Percentiles rank a stretch among this genome's conserved stretches.
Conservation (phyloP, 2,329 filamentous ascomycete species). For the Rosellinia necatrix region DNA sequence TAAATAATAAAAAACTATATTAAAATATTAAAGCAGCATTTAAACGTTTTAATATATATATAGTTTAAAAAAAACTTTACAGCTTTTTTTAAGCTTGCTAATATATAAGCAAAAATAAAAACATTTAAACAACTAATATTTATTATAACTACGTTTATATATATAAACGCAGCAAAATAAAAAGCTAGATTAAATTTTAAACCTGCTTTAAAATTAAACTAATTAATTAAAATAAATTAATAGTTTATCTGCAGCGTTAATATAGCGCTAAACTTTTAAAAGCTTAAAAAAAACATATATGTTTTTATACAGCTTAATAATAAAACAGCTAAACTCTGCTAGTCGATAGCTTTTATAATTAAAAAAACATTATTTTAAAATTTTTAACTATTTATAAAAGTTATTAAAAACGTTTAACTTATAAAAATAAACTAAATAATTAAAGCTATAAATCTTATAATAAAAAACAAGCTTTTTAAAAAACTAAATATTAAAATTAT, state of each 20-base stretch:
- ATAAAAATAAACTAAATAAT: conserved; percentile 7
- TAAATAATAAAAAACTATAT: conserved; percentile 5
- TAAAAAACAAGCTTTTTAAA: conserved; percentile 3
- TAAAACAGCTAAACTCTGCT: neutral
- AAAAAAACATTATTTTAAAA: neutral
- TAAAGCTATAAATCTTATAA: neutral
- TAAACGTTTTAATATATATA: conserved; percentile 7
- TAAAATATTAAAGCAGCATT: conserved; percentile 6
- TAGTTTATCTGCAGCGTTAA: neutral
- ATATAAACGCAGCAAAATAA: neutral
- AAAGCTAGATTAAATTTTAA: neutral
- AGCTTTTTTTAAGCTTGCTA: neutral
- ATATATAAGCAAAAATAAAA: neutral
- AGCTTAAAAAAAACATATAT: neutral
- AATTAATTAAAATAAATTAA: neutral
- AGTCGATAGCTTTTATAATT: neutral
- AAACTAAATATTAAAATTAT: neutral
- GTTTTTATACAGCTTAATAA: neutral
- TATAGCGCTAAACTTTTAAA: neutral
- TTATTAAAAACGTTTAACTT: neutral
- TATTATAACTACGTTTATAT: neutral
- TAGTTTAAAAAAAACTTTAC: neutral
- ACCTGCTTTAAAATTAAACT: neutral
- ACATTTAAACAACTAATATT: neutral
- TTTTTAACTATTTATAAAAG: neutral